Percentiles rank a stretch among this genome's conserved stretches.
Conservation (phyloP, 1,284 basidiomycete species). For the Fomitopsis schrenkii region DNA sequence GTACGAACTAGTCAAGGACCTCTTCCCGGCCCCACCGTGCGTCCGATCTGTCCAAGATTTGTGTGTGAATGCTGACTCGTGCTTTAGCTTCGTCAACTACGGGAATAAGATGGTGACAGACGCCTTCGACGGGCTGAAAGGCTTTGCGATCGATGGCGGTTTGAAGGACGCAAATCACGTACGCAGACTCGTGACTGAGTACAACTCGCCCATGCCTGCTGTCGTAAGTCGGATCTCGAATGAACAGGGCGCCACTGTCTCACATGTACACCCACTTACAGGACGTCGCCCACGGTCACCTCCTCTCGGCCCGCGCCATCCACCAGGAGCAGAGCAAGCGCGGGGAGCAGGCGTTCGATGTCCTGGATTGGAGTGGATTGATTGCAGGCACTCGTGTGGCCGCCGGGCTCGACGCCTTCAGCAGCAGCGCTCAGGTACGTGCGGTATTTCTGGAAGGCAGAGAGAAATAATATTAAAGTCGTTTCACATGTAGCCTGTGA, state of each 20-base stretch:
- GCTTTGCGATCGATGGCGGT: conserved; percentile 89
- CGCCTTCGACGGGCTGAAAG: conserved; percentile 71
- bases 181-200: conserved; percentile 52
- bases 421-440: conserved; percentile 42
- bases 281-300: conserved; percentile 74
- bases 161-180: conserved; percentile 80
- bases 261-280: conserved; percentile 4
- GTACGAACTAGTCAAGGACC: conserved; percentile 32
- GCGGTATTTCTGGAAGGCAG: not conserved
- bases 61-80: not conserved
- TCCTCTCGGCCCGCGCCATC: conserved; percentile 74
- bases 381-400: conserved; percentile 66
- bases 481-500: conserved; percentile 2
- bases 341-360: conserved; percentile 43
- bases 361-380: conserved; percentile 71
- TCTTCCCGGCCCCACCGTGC: conserved; percentile 58
- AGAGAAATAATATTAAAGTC: not conserved
- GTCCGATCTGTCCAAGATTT: conserved; percentile 18
- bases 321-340: conserved; percentile 43
- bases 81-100: conserved; percentile 51
- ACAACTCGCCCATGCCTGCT: conserved; percentile 78
- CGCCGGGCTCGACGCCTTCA: conserved; percentile 64
- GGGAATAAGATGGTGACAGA: conserved; percentile 67
- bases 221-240: conserved; percentile 32
- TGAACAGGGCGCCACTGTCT: not conserved